phyloP scores from a whole-genome alignment of 768 basidiomycete genomes.

The Saitozyma sp. region DNA sequence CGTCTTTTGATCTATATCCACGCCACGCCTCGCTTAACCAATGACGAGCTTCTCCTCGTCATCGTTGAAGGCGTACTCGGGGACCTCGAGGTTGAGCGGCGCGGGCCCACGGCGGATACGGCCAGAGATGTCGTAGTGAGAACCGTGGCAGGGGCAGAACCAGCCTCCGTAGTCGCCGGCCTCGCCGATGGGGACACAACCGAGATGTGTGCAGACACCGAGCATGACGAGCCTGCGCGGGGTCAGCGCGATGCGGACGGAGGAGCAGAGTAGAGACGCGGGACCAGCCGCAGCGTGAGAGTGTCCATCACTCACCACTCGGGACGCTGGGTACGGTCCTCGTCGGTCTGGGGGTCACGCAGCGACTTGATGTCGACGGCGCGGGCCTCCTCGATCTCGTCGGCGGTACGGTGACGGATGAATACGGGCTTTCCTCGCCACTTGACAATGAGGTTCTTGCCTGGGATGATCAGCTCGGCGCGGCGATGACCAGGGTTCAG shows the following conservation, averaged over 20 bases:
- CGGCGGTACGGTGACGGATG: conserved; percentile 89
- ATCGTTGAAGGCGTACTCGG: conserved; percentile 82
- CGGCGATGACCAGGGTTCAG: too few species aligned
- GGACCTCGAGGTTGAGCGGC: conserved; percentile 94
- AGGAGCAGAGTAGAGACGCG: background rate
- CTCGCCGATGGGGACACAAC: conserved; percentile 98
- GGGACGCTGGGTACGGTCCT: conserved; percentile 83
- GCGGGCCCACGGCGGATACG: conserved; percentile 95
- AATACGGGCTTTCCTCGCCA: conserved; percentile 99
- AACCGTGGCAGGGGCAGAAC: conserved; percentile 99
- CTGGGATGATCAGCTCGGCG: conserved; percentile 18
- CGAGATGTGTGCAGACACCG: conserved; percentile 76
- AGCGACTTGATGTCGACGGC: conserved; percentile 76
- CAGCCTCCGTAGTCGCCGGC: conserved; percentile 97
- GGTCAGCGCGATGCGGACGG: background rate
- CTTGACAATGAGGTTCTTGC: conserved; percentile 56
- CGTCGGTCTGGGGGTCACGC: conserved; percentile 89
- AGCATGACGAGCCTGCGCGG: conserved; percentile 56
- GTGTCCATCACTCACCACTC: conserved; percentile 81
- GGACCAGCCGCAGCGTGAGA: background rate
- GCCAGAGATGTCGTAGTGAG: conserved; percentile 91
- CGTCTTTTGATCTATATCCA: background rate
- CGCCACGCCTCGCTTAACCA: conserved; percentile 59
- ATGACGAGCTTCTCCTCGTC: conserved; percentile 81
- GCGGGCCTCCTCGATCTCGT: conserved; percentile 92